These are phyloP conservation scores for Fusarium tjaetaba DNA, from an alignment of 2,329 filamentous ascomycete genomes.

Conservation along the genomic window DNA sequence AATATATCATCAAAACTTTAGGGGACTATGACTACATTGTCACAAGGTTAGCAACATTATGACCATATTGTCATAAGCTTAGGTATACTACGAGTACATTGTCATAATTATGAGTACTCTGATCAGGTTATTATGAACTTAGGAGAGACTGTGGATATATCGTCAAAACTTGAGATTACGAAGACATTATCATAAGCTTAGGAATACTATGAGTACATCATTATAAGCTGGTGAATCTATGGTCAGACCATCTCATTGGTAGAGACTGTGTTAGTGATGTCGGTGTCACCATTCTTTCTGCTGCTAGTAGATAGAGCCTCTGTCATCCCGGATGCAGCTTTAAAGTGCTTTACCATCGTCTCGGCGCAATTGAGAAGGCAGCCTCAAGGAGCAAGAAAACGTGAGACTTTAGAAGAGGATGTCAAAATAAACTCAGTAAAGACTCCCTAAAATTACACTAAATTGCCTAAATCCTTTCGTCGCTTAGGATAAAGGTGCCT, in stretches of 20 bases:
- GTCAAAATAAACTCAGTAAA: background rate
- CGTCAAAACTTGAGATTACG: background rate
- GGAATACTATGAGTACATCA: background rate
- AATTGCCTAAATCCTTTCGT: background rate
- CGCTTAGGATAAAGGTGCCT: background rate
- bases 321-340: background rate
- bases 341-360: background rate
- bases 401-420: background rate
- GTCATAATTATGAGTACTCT: background rate
- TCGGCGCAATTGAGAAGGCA: background rate
- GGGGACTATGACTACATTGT: background rate
- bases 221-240: background rate
- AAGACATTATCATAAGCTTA: background rate
- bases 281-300: background rate
- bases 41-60: background rate
- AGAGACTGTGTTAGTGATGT: background rate
- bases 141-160: background rate
- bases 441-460: background rate
- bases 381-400: background rate
- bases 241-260: background rate
- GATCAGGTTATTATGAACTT: background rate
- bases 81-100: background rate
- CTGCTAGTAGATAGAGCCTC: background rate
- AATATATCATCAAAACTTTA: background rate
- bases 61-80: background rate